Evolutionary conservation across 2,329 filamentous ascomycete species (phyloP), one percentile per base, ranked within the genome.

Genomic region (Colletotrichum truncatum): DNA sequence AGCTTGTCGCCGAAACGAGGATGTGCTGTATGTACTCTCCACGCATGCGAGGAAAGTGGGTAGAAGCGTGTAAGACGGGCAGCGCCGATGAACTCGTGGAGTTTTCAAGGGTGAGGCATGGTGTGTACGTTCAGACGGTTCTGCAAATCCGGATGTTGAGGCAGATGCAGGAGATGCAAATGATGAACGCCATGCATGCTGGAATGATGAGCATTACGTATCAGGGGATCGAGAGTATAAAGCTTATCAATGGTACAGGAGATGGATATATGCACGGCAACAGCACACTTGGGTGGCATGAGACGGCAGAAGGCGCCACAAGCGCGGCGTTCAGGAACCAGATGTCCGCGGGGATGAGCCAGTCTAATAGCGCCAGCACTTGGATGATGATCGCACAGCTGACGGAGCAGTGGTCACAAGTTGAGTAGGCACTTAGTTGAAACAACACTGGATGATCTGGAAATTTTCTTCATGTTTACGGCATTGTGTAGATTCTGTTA

Each of bases 201-300:
- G 76, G 76, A 2, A 56, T 70, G 11, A 43, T 75, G 51, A 74
- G 77, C 12, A 53, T 78, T 26, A 73, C 76, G 70, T 79, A 80
- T 43, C 64, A 70, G 7, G 76, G 75, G 0, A 74, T 74, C 69
- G 71, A 76, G 32, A 62, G 73, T 3, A 71, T 75, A 18, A 64
- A 70, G 16, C 58, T 68, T 6, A 49, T 77, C 1, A 64, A 68
- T 4, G 77, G 71, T 3, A 70, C 68, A 0, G 73, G 69, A 11
- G 74, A 78, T 16, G 74, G 75, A 0, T 56, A 77, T 18, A 41
- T 68, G 53, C 75, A 80, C 49, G 78, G 78, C 0, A 79, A 73
- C 45, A 77, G 70, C 48, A 67, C 68, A 1, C 26, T 78, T 1
- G 78, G 78, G 0, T 80, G 76, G 67, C 72, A 80, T 39, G 75